These are phyloP conservation scores for Immersiella caudata DNA, from an alignment of 495 filamentous ascomycete species.

Conservation along the genomic window DNA sequence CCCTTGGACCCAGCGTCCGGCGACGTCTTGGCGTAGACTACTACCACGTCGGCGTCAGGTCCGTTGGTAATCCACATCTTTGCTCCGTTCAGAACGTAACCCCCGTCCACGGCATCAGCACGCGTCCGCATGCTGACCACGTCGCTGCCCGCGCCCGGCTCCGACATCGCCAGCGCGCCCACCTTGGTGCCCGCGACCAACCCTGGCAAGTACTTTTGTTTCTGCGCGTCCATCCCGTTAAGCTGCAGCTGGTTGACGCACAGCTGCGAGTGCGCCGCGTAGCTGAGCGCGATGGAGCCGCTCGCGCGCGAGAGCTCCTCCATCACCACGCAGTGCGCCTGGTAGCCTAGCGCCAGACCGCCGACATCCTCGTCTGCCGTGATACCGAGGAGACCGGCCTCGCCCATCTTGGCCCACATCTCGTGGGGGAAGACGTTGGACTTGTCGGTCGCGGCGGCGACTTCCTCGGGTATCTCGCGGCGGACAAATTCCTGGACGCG, in stretches of 20 bases:
- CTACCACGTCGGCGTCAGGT: constrained; percentile 83
- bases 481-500: constrained; percentile 90
- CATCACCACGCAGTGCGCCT: constrained; percentile 96
- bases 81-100: constrained; percentile 82
- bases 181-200: constrained; percentile 81
- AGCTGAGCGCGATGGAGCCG: constrained; percentile 87
- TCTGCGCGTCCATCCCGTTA: constrained; percentile 81
- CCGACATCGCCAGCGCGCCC: constrained; percentile 94
- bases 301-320: constrained; percentile 71
- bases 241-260: constrained; percentile 96
- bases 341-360: constrained; percentile 90
- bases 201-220: constrained; percentile 75
- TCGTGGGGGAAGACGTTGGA: constrained; percentile 84
- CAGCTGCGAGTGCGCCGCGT: constrained; percentile 94
- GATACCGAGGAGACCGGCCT: constrained; percentile 89
- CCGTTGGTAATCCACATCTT: constrained; percentile 99
- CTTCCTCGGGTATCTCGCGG: constrained; percentile 79
- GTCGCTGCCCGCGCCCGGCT: constrained; percentile 87
- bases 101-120: constrained; percentile 78
- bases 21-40: constrained; percentile 95
- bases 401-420: constrained; percentile 94
- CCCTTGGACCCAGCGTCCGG: constrained; percentile 83
- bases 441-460: constrained; percentile 79
- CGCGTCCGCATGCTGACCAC: constrained; percentile 94
- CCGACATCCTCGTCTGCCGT: constrained; percentile 95